Percentiles rank a stretch among this genome's conserved stretches.
These are phyloP conservation scores for Collybia sp. DNA, from an alignment of 768 basidiomycete species.

Conservation along the genomic window DNA sequence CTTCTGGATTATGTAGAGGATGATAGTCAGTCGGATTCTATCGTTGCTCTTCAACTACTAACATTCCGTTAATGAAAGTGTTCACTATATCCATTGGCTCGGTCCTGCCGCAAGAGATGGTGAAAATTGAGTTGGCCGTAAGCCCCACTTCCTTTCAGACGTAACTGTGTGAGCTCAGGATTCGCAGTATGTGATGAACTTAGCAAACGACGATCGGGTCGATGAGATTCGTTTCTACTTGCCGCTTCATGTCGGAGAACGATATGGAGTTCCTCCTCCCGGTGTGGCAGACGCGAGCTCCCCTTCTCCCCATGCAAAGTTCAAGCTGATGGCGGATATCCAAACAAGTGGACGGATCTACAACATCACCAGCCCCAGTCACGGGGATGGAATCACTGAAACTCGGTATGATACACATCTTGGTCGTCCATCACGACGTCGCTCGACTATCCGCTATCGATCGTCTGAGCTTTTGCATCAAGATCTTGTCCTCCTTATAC, in stretches of 20 bases:
- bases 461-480: slow-evolving; percentile 36
- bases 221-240: slow-evolving; percentile 53
- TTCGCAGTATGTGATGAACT: slow-evolving; percentile 45
- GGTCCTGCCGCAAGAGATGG: slow-evolving; percentile 35
- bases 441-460: slow-evolving; percentile 31
- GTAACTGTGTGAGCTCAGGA: not conserved
- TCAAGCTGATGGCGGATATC: slow-evolving; percentile 38
- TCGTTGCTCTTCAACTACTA: not conserved
- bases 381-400: slow-evolving; percentile 26
- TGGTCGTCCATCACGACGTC: slow-evolving; percentile 31
- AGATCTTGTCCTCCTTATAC: slow-evolving; percentile 49
- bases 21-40: slow-evolving; percentile 35
- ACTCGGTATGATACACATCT: slow-evolving; percentile 27
- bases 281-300: slow-evolving; percentile 26
- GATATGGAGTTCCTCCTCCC: slow-evolving; percentile 45
- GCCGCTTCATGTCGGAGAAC: slow-evolving; percentile 42
- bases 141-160: slow-evolving; percentile 8
- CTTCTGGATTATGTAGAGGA: slow-evolving; percentile 46
- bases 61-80: slow-evolving; percentile 24
- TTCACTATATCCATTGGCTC: slow-evolving; percentile 57
- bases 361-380: slow-evolving; percentile 38
- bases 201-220: slow-evolving; percentile 42
- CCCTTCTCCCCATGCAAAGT: slow-evolving; percentile 23
- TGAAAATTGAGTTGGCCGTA: slow-evolving; percentile 39
- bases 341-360: slow-evolving; percentile 44